Conservation (phyloP, 179 eudicot genomes). For the Amaranthus tricolor region DNA sequence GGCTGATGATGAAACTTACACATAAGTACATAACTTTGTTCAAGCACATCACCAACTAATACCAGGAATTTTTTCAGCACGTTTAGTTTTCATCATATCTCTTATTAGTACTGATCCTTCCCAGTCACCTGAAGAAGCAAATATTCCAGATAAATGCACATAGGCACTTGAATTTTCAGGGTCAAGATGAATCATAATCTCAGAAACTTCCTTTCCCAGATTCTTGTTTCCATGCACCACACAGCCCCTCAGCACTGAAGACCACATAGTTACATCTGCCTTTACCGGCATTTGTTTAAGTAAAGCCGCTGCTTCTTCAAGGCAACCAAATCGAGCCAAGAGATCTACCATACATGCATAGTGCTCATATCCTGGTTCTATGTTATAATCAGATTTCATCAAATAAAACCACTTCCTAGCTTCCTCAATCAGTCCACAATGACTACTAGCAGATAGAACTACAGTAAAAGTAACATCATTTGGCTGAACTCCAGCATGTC, state of each 20-base stretch:
- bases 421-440: constrained; percentile 77
- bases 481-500: constrained; percentile 41
- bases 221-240: constrained; percentile 56
- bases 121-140: constrained; percentile 82
- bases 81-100: constrained; percentile 50
- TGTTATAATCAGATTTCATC: constrained; percentile 60
- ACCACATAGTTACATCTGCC: constrained; percentile 68
- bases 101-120: constrained; percentile 56
- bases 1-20: constrained; percentile 24
- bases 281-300: constrained; percentile 57
- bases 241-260: constrained; percentile 78
- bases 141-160: constrained; percentile 67
- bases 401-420: constrained; percentile 70
- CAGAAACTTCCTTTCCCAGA: constrained; percentile 57
- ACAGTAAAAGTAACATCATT: constrained; percentile 62
- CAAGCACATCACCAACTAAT: constrained; percentile 60
- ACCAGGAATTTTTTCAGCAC: constrained; percentile 60
- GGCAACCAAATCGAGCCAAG: constrained; percentile 67
- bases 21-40: neutral
- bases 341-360: constrained; percentile 94
- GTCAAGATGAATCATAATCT: constrained; percentile 54
- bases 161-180: constrained; percentile 67
- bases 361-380: constrained; percentile 70
- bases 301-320: constrained; percentile 57
- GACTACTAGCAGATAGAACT: constrained; percentile 78